A percentile compares a stretch with the other conserved stretches of the same genome.
phyloP scores from a whole-genome alignment of 2,329 filamentous ascomycete genomes.

The Claviceps pazoutovae region DNA sequence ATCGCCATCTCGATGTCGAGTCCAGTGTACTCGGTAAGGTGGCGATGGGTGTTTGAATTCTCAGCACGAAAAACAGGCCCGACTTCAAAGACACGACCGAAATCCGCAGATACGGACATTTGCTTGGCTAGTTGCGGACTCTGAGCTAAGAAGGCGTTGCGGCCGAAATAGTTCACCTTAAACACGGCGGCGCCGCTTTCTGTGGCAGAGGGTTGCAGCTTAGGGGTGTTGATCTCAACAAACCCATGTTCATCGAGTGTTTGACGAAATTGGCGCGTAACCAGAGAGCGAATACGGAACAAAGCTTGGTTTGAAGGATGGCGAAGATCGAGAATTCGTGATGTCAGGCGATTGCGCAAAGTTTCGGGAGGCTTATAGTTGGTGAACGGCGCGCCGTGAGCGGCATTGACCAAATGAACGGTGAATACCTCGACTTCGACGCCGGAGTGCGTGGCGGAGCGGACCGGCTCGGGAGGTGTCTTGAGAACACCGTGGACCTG shows the following conservation, averaged over 20 bases:
- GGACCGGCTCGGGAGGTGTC: slow-evolving; percentile 57
- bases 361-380: slow-evolving; percentile 51
- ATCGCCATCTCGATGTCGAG: slow-evolving; percentile 89
- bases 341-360: slow-evolving; percentile 54
- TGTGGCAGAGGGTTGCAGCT: slow-evolving; percentile 77
- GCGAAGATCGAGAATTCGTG: slow-evolving; percentile 71
- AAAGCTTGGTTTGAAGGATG: slow-evolving; percentile 79
- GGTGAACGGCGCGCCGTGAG: slow-evolving; percentile 35
- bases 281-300: slow-evolving; percentile 71
- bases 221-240: slow-evolving; percentile 88
- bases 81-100: slow-evolving; percentile 71
- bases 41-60: slow-evolving; percentile 89
- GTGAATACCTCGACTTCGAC: slow-evolving; percentile 57
- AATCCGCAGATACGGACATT: slow-evolving; percentile 81
- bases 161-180: slow-evolving; percentile 80
- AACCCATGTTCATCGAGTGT: slow-evolving; percentile 65
- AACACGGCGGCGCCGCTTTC: slow-evolving; percentile 89
- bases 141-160: slow-evolving; percentile 77
- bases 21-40: slow-evolving; percentile 88
- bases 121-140: slow-evolving; percentile 88
- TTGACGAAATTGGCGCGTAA: slow-evolving; percentile 66
- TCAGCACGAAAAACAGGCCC: slow-evolving; percentile 72
- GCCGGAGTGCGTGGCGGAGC: slow-evolving; percentile 60
- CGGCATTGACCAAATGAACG: slow-evolving; percentile 37
- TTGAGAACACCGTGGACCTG: slow-evolving; percentile 63